These are phyloP conservation scores for Beauveria bassiana DNA, from an alignment of 2,329 filamentous ascomycete species.

Conservation along the genomic window DNA sequence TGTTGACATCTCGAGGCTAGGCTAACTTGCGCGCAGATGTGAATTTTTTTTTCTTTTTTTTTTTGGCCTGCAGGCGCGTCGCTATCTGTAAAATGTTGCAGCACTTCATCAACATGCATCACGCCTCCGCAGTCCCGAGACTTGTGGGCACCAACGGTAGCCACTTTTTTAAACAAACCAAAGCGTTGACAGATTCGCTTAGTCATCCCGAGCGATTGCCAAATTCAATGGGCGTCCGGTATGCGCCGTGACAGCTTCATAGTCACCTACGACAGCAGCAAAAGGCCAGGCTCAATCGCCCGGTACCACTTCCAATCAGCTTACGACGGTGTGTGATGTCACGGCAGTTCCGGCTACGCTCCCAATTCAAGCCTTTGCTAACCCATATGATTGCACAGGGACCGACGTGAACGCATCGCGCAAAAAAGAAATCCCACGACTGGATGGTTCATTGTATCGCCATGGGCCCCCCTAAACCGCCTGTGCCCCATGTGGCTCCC, in stretches of 20 bases:
- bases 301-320: neutral
- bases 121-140: too few relatives aligned
- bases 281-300: neutral
- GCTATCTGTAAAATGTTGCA: too few relatives aligned
- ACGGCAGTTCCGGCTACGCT: neutral
- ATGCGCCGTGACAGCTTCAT: neutral
- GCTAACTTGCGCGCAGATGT: too few relatives aligned
- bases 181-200: neutral
- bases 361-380: neutral
- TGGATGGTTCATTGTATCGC: neutral
- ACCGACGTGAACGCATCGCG: neutral
- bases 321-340: neutral
- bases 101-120: too few relatives aligned
- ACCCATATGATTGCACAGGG: neutral
- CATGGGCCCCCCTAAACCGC: conserved; percentile 31
- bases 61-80: too few relatives aligned
- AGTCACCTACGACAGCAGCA: neutral
- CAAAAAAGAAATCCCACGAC: neutral
- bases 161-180: neutral
- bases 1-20: too few relatives aligned
- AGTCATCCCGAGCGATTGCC: neutral
- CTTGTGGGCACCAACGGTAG: neutral
- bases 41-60: too few relatives aligned
- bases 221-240: neutral
- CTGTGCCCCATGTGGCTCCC: conserved; percentile 41